Percentiles rank a stretch among this genome's conserved stretches.
Conservation (phyloP, 768 basidiomycete species). For the Lactarius tabidus region DNA sequence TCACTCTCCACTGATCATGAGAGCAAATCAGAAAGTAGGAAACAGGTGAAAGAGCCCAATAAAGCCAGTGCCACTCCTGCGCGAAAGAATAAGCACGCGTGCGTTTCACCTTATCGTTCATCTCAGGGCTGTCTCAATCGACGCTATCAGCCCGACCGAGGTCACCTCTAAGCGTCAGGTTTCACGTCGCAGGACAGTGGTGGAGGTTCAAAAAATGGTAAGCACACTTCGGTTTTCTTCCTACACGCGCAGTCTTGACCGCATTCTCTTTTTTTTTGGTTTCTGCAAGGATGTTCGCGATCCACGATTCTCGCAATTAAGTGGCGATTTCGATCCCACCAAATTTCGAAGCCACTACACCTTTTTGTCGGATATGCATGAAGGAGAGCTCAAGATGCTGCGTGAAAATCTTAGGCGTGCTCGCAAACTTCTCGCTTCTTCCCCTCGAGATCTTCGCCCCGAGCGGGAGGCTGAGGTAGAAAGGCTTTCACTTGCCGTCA, state of each 20-base stretch:
- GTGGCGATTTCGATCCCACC: constrained; percentile 61
- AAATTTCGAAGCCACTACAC: constrained; percentile 68
- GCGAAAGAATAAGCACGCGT: constrained; percentile 85
- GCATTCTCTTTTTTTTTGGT: neutral
- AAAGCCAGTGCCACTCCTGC: constrained; percentile 37
- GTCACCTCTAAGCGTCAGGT: constrained; percentile 84
- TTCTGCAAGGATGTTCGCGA: constrained; percentile 66
- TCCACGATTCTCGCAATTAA: constrained; percentile 75
- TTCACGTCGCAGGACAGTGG: constrained; percentile 61
- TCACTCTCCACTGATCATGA: constrained; percentile 10
- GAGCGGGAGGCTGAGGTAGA: constrained; percentile 67
- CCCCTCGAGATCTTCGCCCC: constrained; percentile 53
- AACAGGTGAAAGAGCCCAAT: constrained; percentile 36
- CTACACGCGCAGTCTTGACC: neutral
- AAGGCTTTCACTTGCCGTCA: constrained; percentile 67
- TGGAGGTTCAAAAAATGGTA: constrained; percentile 65
- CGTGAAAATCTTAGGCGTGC: constrained; percentile 65
- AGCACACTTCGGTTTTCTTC: constrained; percentile 27
- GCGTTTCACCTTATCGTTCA: constrained; percentile 33
- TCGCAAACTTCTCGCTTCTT: constrained; percentile 54
- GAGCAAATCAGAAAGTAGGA: neutral
- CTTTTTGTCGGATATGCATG: constrained; percentile 67
- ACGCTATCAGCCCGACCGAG: constrained; percentile 60
- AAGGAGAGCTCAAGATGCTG: constrained; percentile 59
- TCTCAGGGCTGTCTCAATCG: neutral